Base-by-base conservation (phyloP, 192 early-diverging fungal genomes). In the Gaertneriomyces semiglobifer region DNA sequence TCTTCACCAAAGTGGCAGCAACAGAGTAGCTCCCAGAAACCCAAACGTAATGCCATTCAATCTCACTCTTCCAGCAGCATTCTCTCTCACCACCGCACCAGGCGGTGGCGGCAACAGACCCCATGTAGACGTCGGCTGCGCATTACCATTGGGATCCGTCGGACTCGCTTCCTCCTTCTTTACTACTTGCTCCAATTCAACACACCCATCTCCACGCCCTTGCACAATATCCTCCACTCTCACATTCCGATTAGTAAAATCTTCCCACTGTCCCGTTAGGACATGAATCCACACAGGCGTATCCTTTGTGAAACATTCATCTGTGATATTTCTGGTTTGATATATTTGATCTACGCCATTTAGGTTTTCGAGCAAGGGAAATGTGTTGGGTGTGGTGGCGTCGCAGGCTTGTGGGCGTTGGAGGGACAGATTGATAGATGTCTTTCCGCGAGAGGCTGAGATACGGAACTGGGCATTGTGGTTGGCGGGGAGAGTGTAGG, bases 401-500 rank as follows among this genome's bases (percentile, higher is more conserved):
- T 43, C 12, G 43, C 44, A 46, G 10, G 60, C 5, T 43, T 47
- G 60, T 6, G 60, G 48, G 60, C 16, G 12, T 33, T 33, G 25
- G 2, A 33, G 25, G 25, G 25, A 33, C 25, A 33, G 25, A 33
- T 33, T 33, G 25, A 33, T 33, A 33, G 25, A 33, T 33, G 25
- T 33, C 25, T 33, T 33, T 33, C 25, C 25, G 25, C 25, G 25
- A 33, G 25, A 33, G 0, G 25, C 2, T 33, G 25, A 33, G 25
- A 33, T 33, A 33, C 25, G 25, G 25, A 33, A 33, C 25, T 33
- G 25, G 25, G 25, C 25, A 33, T 33, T 33, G 25, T 33, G 25
- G 60, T 61, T 61, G 41, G 44, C 43, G 1, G 60, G 60, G 43
- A 61, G 16, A 19, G 60, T 61, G 60, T 61, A 61, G 60, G 60